Conservation (phyloP, 305 asterid species). For the Fraxinus sp. region DNA sequence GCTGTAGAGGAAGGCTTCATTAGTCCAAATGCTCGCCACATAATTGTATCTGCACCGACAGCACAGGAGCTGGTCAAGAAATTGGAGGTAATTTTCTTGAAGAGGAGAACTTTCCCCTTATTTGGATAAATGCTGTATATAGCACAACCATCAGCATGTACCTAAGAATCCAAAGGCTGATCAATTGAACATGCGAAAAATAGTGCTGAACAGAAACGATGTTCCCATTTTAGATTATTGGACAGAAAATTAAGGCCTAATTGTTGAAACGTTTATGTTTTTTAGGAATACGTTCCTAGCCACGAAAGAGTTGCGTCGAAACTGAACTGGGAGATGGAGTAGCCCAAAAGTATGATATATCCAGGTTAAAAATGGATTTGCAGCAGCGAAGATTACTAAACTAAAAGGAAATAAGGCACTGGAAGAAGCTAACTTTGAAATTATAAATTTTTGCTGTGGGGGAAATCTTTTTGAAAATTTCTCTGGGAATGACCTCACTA, state of each 20-base stretch:
- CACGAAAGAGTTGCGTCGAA: conserved; percentile 86
- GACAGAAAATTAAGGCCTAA: neutral
- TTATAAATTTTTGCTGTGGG: conserved; percentile 33
- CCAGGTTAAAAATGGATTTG: conserved; percentile 42
- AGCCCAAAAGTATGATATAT: conserved; percentile 53
- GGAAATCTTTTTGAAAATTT: conserved; percentile 40
- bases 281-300: conserved; percentile 78
- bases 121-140: neutral
- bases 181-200: neutral
- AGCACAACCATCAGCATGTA: neutral
- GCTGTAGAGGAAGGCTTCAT: conserved; percentile 96
- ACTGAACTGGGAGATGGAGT: conserved; percentile 88
- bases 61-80: conserved; percentile 80
- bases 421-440: conserved; percentile 44
- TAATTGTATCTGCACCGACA: conserved; percentile 81
- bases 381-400: conserved; percentile 27
- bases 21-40: conserved; percentile 76
- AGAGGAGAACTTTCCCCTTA: neutral
- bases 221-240: neutral
- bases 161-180: neutral
- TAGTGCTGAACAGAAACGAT: neutral
- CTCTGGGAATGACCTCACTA: conserved; percentile 26
- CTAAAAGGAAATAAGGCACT: conserved; percentile 16
- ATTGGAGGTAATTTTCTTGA: conserved; percentile 49
- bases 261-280: neutral